A percentile compares a stretch with the other conserved stretches of the same genome.
These are phyloP conservation scores for Blastocladiella britannica DNA, from an alignment of 192 early-diverging fungal genomes.

Conservation along the genomic window DNA sequence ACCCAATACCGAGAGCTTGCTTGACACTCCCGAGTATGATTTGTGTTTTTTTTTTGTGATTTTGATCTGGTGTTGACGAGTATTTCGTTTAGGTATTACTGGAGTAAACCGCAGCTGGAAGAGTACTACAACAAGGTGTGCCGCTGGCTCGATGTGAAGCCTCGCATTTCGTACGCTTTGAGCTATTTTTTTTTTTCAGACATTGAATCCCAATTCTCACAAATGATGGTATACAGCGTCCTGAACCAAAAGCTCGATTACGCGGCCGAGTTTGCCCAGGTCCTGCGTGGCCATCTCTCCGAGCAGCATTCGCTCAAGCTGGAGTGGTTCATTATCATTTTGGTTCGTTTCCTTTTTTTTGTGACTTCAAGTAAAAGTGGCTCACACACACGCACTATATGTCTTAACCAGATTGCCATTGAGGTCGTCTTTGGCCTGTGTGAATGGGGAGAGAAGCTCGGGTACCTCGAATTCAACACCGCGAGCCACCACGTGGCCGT, in stretches of 20 bases:
- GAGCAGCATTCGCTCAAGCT: conserved; percentile 24
- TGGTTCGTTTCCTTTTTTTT: too few relatives aligned
- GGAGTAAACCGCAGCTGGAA: conserved; percentile 26
- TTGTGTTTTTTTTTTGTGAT: too few relatives aligned
- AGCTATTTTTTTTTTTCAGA: neutral
- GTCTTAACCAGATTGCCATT: neutral
- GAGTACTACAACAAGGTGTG: conserved; percentile 20
- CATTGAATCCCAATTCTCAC: too few relatives aligned
- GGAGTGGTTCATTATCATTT: conserved; percentile 16
- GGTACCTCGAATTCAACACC: too few relatives aligned
- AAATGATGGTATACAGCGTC: too few relatives aligned
- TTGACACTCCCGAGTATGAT: conserved; percentile 40
- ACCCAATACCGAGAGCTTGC: conserved; percentile 20
- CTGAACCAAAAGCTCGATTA: conserved; percentile 49
- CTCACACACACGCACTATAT: too few relatives aligned
- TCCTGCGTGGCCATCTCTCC: conserved; percentile 27
- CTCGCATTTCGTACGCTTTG: conserved; percentile 14
- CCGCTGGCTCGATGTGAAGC: conserved; percentile 29
- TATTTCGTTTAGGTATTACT: too few relatives aligned
- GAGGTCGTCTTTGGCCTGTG: neutral
- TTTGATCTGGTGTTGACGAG: too few relatives aligned
- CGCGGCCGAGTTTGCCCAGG: conserved; percentile 35
- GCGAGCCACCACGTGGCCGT: too few relatives aligned
- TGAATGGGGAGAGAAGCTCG: neutral
- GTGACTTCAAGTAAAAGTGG: too few relatives aligned